These are phyloP conservation scores for Colletotrichum costaricense DNA, from an alignment of 2,329 filamentous ascomycete genomes.

Conservation along the genomic window DNA sequence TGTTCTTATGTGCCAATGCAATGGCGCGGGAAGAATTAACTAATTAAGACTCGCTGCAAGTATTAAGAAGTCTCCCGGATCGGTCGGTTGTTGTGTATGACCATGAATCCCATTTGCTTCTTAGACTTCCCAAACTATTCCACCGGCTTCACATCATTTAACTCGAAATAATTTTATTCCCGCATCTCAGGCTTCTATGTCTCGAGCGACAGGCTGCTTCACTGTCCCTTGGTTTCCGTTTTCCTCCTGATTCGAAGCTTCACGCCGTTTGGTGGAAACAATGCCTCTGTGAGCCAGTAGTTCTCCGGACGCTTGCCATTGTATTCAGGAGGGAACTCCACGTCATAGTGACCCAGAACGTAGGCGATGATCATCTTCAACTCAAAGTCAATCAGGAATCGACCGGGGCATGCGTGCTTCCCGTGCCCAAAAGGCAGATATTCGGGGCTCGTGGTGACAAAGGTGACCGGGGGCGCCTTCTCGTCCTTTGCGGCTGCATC, in stretches of 20 bases:
- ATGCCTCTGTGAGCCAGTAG: constrained; percentile 32
- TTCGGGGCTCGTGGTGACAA: constrained; percentile 45
- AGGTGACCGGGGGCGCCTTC: constrained; percentile 37
- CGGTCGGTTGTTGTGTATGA: neutral
- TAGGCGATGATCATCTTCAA: constrained; percentile 44
- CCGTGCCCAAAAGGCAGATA: constrained; percentile 49
- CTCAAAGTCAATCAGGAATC: constrained; percentile 46
- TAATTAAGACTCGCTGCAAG: no score
- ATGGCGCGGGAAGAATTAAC: no score
- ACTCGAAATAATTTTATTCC: neutral
- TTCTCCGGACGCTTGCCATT: constrained; percentile 30
- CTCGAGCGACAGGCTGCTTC: neutral
- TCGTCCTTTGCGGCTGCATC: constrained; percentile 38
- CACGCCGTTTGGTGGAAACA: constrained; percentile 11
- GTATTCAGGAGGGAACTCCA: constrained; percentile 33
- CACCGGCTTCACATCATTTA: neutral
- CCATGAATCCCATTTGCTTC: neutral
- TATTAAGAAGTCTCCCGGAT: neutral
- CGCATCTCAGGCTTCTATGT: no score
- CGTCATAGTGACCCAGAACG: constrained; percentile 30
- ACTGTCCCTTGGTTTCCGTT: neutral
- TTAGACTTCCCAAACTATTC: neutral
- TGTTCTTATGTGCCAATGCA: no score
- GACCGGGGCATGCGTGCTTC: constrained; percentile 47
- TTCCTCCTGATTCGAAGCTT: constrained; percentile 27